Percentiles rank a stretch among this genome's conserved stretches.
Conservation (phyloP, 2,329 filamentous ascomycete species). For the Thermomyces lanuginosus region DNA sequence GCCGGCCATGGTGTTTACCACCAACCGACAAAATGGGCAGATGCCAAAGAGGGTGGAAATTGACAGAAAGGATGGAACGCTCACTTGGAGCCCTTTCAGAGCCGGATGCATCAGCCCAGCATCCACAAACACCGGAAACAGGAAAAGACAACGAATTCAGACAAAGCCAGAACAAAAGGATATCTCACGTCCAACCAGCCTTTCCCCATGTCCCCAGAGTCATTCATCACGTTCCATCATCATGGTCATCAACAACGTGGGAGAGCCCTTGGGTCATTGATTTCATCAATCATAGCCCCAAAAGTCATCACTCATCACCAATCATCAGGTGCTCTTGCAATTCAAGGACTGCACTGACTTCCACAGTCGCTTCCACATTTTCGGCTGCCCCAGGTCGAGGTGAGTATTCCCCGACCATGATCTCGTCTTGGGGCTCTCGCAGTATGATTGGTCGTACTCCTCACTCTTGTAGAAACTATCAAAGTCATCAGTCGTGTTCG, state of each 20-base stretch:
- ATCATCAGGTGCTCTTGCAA: constrained; percentile 9
- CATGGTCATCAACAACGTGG: too few relatives aligned
- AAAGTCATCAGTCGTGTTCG: constrained; percentile 13
- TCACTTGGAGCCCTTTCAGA: too few relatives aligned
- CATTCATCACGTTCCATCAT: too few relatives aligned
- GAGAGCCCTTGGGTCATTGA: constrained; percentile 5
- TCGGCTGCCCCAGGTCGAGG: constrained; percentile 4
- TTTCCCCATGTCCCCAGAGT: too few relatives aligned
- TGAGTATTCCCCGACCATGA: constrained; percentile 1
- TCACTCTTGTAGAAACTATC: constrained; percentile 12
- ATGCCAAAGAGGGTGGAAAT: too few relatives aligned
- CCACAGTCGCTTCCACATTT: constrained; percentile 6
- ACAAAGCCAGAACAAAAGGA: not conserved
- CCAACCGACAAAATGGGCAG: too few relatives aligned
- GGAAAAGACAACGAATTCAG: not conserved
- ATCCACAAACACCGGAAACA: too few relatives aligned
- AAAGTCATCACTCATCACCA: not conserved
- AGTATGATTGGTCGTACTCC: constrained; percentile 16
- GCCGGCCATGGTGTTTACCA: too few relatives aligned
- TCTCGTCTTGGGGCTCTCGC: constrained; percentile 9
- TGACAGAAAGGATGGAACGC: too few relatives aligned
- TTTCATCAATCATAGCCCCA: not conserved
- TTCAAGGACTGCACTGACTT: constrained; percentile 10
- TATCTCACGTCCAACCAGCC: too few relatives aligned
- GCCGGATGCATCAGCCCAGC: too few relatives aligned